Percentiles rank a stretch among this genome's conserved stretches.
Evolutionary conservation across 441 rosid species (phyloP).

Genomic region (Hura crepitans): DNA sequence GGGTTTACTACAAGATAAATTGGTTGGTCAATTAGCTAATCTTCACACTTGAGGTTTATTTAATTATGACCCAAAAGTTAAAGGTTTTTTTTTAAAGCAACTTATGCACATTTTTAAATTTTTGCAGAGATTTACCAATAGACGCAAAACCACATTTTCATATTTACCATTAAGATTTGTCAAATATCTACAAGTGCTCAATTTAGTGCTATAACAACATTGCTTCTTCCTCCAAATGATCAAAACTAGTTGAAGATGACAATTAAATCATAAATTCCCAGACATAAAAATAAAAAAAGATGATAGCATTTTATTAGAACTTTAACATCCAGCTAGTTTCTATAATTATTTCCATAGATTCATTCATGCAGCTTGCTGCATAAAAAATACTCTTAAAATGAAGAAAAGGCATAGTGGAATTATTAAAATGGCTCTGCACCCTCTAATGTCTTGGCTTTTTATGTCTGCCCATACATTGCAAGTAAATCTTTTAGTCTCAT

Average conservation of each 20-base stretch:
- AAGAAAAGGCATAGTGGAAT: not conserved
- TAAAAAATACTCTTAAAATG: not conserved
- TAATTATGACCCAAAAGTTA: not conserved
- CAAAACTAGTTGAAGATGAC: no score
- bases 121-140: constrained; percentile 70
- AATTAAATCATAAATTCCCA: no score
- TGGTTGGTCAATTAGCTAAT: constrained; percentile 89
- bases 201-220: no score
- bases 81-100: not conserved
- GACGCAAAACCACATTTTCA: constrained; percentile 79
- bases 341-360: not conserved
- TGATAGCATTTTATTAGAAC: not conserved
- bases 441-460: constrained; percentile 16
- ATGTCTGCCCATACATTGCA: constrained; percentile 57
- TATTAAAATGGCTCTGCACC: not conserved
- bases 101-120: not conserved
- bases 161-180: no score
- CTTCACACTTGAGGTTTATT: constrained; percentile 79
- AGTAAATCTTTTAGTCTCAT: constrained; percentile 47
- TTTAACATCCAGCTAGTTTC: not conserved
- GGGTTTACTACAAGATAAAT: constrained; percentile 80
- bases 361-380: not conserved
- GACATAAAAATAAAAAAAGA: not conserved
- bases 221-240: no score
- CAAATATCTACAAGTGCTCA: no score